Conservation (phyloP, 805 yeast species). For the Spathaspora gorwiae region DNA sequence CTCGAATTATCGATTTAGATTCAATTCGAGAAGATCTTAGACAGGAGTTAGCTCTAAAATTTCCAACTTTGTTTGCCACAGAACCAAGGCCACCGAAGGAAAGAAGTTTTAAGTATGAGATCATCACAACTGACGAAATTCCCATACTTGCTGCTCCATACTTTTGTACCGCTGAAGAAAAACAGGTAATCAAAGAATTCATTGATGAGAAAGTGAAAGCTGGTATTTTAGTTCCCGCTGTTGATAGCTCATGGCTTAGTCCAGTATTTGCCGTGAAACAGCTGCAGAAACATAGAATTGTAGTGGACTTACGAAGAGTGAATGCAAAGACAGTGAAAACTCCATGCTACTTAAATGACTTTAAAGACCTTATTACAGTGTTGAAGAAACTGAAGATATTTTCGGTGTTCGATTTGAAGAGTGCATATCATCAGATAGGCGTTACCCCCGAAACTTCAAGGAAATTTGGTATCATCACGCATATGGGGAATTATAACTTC, state of each 20-base stretch:
- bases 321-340: not conserved
- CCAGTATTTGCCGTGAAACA: not conserved
- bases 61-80: not conserved
- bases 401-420: not conserved
- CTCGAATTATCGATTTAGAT: not conserved
- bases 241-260: not conserved
- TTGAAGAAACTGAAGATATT: not conserved
- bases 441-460: not conserved
- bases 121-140: not conserved
- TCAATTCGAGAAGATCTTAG: not conserved
- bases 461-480: not conserved
- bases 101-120: not conserved
- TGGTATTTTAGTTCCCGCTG: not conserved
- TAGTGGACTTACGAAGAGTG: not conserved
- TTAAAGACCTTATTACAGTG: not conserved
- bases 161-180: conserved; percentile 11
- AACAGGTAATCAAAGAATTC: conserved; percentile 34
- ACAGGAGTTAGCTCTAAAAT: not conserved
- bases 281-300: not conserved
- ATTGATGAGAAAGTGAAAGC: conserved; percentile 45
- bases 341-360: not conserved
- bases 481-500: not conserved
- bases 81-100: not conserved
- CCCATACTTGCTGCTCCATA: not conserved
- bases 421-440: not conserved